These are phyloP conservation scores for Tetrapisispora pingtungensis DNA, from an alignment of 805 yeast species.

Conservation along the genomic window DNA sequence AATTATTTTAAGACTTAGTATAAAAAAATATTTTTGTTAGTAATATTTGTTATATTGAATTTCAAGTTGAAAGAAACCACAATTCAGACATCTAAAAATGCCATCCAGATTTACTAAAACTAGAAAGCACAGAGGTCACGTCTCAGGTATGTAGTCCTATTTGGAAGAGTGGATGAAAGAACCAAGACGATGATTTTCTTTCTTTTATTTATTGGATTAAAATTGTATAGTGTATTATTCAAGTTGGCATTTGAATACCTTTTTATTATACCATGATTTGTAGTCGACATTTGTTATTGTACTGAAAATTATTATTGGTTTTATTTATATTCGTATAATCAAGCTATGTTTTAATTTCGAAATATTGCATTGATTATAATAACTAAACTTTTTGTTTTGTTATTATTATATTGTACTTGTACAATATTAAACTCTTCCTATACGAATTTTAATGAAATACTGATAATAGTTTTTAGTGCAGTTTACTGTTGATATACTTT, in stretches of 20 bases:
- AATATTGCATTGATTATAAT: not conserved
- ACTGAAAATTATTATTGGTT: not conserved
- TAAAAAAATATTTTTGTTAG: no score
- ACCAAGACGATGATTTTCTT: conserved; percentile 26
- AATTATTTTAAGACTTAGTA: no score
- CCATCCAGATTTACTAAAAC: conserved; percentile 99
- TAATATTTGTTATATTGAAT: no score
- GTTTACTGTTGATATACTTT: no score
- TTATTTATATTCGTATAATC: not conserved
- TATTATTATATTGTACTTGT: not conserved
- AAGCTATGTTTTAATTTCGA: no score
- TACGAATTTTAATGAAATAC: not conserved
- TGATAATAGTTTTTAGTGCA: not conserved
- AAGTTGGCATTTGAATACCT: no score
- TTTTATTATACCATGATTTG: no score
- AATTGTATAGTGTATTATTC: conserved; percentile 2
- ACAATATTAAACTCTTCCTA: not conserved
- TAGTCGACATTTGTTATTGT: no score
- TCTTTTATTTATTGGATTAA: not conserved
- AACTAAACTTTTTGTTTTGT: not conserved
- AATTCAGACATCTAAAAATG: conserved; percentile 40
- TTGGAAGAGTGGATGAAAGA: conserved; percentile 34
- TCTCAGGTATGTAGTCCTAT: conserved; percentile 73
- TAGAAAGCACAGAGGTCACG: conserved; percentile 99
- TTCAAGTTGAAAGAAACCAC: not conserved